Conservation (phyloP, 2,329 filamentous ascomycete genomes). For the Hypoxylon sp. region DNA sequence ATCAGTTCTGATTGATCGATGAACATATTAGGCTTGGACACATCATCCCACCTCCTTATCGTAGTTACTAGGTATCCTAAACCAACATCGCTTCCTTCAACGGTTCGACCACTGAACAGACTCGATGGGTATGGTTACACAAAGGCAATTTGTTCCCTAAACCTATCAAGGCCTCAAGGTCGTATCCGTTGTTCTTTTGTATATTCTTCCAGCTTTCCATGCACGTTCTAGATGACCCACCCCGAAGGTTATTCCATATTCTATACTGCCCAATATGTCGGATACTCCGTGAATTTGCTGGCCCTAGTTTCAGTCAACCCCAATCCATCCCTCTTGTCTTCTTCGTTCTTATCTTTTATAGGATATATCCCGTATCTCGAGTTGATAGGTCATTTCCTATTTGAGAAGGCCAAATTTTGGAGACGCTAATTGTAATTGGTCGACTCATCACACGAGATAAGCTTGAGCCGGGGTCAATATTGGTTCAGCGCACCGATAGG, state of each 20-base stretch:
- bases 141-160: neutral
- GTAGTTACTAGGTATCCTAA: neutral
- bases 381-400: slow-evolving; percentile 27
- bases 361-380: slow-evolving; percentile 20
- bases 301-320: neutral
- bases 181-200: neutral
- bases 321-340: neutral
- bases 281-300: slow-evolving; percentile 5
- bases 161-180: neutral
- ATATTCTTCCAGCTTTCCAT: neutral
- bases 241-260: neutral
- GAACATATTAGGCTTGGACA: slow-evolving; percentile 21
- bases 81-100: neutral
- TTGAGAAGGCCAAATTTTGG: slow-evolving; percentile 27
- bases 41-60: slow-evolving; percentile 19
- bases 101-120: neutral
- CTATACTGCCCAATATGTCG: neutral
- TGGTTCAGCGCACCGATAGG: slow-evolving; percentile 7
- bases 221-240: neutral
- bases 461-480: slow-evolving; percentile 4
- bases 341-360: slow-evolving; percentile 12
- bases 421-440: slow-evolving; percentile 15
- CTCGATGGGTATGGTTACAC: slow-evolving; percentile 5
- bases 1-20: slow-evolving; percentile 10
- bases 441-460: slow-evolving; percentile 30